Percentiles rank a stretch among this genome's conserved stretches.
phyloP scores from a whole-genome alignment of 805 yeast genomes.

The Yamadazyma nakazawae region DNA sequence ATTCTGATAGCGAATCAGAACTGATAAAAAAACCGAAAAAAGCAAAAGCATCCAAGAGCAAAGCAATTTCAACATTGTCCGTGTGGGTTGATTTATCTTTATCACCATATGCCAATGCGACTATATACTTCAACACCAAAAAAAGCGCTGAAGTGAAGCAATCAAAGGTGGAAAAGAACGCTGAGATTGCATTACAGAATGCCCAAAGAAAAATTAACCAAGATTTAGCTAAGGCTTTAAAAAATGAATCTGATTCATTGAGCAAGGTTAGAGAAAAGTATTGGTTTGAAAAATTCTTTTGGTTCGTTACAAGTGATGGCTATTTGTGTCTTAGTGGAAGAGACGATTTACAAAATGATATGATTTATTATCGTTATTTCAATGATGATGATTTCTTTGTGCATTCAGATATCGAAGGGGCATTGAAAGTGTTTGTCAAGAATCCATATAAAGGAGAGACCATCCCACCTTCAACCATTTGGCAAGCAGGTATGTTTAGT shows the following conservation, averaged over 20 bases:
- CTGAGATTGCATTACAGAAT: slow-evolving; percentile 73
- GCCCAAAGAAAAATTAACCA: slow-evolving; percentile 74
- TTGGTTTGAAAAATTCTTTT: slow-evolving; percentile 92
- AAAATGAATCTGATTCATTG: slow-evolving; percentile 48
- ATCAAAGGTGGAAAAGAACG: slow-evolving; percentile 72
- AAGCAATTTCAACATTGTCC: slow-evolving; percentile 27
- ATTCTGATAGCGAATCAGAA: slow-evolving; percentile 16
- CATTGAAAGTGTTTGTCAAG: slow-evolving; percentile 74
- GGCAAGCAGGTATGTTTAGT: slow-evolving; percentile 88
- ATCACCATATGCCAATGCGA: slow-evolving; percentile 87
- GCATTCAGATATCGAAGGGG: slow-evolving; percentile 67
- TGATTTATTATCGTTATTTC: slow-evolving; percentile 75
- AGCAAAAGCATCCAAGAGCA: slow-evolving; percentile 12
- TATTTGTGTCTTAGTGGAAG: slow-evolving; percentile 84
- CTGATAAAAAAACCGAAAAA: neutral
- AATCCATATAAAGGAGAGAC: slow-evolving; percentile 70
- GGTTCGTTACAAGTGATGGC: slow-evolving; percentile 93
- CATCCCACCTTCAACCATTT: slow-evolving; percentile 80
- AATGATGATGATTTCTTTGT: slow-evolving; percentile 70
- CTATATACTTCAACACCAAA: slow-evolving; percentile 73
- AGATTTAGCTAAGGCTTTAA: slow-evolving; percentile 63
- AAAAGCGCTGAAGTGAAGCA: slow-evolving; percentile 76
- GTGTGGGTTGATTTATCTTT: slow-evolving; percentile 65
- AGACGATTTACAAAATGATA: slow-evolving; percentile 74
- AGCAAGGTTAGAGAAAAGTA: slow-evolving; percentile 66